Percentiles rank a stretch among this genome's conserved stretches.
Conservation (phyloP, 2,329 filamentous ascomycete genomes). For the Coniochaeta sp. region DNA sequence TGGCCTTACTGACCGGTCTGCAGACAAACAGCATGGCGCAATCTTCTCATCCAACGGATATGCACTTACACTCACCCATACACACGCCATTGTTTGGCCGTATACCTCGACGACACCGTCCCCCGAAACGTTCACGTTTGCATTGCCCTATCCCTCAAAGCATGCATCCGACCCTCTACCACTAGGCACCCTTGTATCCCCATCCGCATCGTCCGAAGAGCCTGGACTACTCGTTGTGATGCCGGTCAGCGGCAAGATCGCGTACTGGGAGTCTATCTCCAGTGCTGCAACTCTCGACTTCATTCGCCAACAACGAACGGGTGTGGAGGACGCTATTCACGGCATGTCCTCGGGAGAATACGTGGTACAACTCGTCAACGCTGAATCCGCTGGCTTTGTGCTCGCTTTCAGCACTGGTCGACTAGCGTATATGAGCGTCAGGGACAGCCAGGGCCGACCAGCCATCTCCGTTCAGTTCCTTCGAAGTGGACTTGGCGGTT, state of each 20-base stretch:
- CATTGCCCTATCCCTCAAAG: slow-evolving; percentile 66
- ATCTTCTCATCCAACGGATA: slow-evolving; percentile 61
- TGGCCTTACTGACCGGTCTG: slow-evolving; percentile 14
- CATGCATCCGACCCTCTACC: slow-evolving; percentile 64
- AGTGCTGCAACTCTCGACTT: slow-evolving; percentile 78
- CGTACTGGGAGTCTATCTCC: slow-evolving; percentile 94
- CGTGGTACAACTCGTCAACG: slow-evolving; percentile 69
- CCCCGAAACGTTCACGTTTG: slow-evolving; percentile 72
- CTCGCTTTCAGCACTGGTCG: slow-evolving; percentile 79
- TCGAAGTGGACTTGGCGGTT: slow-evolving; percentile 49
- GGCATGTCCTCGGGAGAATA: slow-evolving; percentile 74
- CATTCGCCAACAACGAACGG: slow-evolving; percentile 72
- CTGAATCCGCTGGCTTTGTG: slow-evolving; percentile 80
- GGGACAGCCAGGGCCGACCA: slow-evolving; percentile 81
- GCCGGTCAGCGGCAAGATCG: slow-evolving; percentile 74
- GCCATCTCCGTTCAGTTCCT: slow-evolving; percentile 72
- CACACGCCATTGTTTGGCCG: slow-evolving; percentile 83
- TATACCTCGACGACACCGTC: slow-evolving; percentile 64
- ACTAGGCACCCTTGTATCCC: slow-evolving; percentile 73
- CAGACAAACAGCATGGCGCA: slow-evolving; percentile 58
- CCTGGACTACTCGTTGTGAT: slow-evolving; percentile 83
- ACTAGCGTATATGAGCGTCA: slow-evolving; percentile 76
- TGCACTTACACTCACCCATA: slow-evolving; percentile 72
- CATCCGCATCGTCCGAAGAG: slow-evolving; percentile 68
- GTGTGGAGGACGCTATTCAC: slow-evolving; percentile 66